Percentiles rank a stretch among this genome's conserved stretches.
phyloP scores from a whole-genome alignment of 495 filamentous ascomycete genomes.

The Chaetomidium leptoderma region DNA sequence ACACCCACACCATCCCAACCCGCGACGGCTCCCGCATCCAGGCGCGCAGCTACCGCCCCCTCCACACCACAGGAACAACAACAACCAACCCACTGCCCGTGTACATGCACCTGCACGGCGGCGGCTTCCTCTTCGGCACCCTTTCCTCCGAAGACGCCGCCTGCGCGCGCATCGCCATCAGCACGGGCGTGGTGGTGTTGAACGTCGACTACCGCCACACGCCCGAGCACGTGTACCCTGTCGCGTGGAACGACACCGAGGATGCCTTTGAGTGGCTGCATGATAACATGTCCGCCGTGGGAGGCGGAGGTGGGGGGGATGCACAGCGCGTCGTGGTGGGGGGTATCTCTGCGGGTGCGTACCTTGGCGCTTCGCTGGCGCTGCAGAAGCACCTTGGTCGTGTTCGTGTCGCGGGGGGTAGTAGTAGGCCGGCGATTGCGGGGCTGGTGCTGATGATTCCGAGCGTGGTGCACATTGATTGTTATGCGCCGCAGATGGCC shows the following conservation, averaged over 20 bases:
- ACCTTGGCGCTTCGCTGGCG: slow-evolving; percentile 39
- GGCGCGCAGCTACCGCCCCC: slow-evolving; percentile 40
- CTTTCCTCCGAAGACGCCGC: slow-evolving; percentile 6
- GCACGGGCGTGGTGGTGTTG: slow-evolving; percentile 32
- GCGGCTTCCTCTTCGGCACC: slow-evolving; percentile 43
- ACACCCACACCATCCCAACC: slow-evolving; percentile 30
- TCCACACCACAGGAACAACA: not conserved
- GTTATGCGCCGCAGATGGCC: slow-evolving; percentile 34
- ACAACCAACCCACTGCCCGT: not conserved
- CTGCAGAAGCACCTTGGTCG: slow-evolving; percentile 31
- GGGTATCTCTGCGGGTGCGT: slow-evolving; percentile 46
- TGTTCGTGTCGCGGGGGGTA: slow-evolving; percentile 15
- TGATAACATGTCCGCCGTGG: slow-evolving; percentile 31
- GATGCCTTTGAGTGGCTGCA: slow-evolving; percentile 48
- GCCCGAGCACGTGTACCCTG: slow-evolving; percentile 38
- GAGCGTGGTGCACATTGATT: slow-evolving; percentile 29
- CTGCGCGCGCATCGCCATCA: slow-evolving; percentile 37
- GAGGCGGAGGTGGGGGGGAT: too few relatives aligned
- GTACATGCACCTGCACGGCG: slow-evolving; percentile 36
- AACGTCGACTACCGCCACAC: slow-evolving; percentile 50
- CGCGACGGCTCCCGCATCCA: slow-evolving; percentile 36
- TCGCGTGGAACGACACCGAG: slow-evolving; percentile 43
- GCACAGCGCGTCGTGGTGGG: slow-evolving; percentile 41
- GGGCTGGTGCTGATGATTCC: slow-evolving; percentile 47
- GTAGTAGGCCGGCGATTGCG: slow-evolving; percentile 35